Percentiles rank a stretch among this genome's conserved stretches.
Evolutionary conservation across 257 asterid species (phyloP).

Genomic region (Jaltomata sinuosa): DNA sequence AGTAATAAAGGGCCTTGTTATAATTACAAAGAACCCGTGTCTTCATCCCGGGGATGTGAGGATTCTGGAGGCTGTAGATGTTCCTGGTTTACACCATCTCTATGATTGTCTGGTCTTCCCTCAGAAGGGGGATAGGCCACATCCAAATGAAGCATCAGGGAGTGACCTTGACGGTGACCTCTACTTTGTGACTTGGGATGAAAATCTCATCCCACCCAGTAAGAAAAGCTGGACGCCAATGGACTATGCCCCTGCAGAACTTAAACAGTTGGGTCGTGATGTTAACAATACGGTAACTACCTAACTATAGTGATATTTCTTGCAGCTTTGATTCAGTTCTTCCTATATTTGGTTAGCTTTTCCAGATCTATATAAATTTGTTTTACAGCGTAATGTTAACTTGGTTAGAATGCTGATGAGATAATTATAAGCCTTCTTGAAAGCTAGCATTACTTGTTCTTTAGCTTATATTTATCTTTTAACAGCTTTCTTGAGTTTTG

Average conservation of each 20-base stretch:
- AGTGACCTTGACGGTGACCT: slow-evolving; percentile 96
- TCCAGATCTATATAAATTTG: background rate
- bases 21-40: slow-evolving; percentile 79
- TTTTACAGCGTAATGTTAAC: background rate
- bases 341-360: background rate
- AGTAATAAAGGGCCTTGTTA: slow-evolving; percentile 65
- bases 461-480: background rate
- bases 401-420: background rate
- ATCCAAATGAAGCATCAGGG: slow-evolving; percentile 89
- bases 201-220: slow-evolving; percentile 80
- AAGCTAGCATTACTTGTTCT: background rate
- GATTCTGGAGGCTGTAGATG: slow-evolving; percentile 76
- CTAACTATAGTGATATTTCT: background rate
- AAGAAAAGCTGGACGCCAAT: slow-evolving; percentile 71
- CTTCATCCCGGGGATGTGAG: slow-evolving; percentile 96
- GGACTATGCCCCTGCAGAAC: slow-evolving; percentile 65
- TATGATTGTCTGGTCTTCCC: slow-evolving; percentile 86
- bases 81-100: slow-evolving; percentile 50
- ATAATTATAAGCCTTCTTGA: background rate
- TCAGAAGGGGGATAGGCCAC: slow-evolving; percentile 86
- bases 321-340: background rate
- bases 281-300: slow-evolving; percentile 43
- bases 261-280: slow-evolving; percentile 29
- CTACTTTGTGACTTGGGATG: slow-evolving; percentile 94
- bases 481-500: background rate